Conservation (phyloP, 345 rosid genomes). For the Angophora floribunda region DNA sequence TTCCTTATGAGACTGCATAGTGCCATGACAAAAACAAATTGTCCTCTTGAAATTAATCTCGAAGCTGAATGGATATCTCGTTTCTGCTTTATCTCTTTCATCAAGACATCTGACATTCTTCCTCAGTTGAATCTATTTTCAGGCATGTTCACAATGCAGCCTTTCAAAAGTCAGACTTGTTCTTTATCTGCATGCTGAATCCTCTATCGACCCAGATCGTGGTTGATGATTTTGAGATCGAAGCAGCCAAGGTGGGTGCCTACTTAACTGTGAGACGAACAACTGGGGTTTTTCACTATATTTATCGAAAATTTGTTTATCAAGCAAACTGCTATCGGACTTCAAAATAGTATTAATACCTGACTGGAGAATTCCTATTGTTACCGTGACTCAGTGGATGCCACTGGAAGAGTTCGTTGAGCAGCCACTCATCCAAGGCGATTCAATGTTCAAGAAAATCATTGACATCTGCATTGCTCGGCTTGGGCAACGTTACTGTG, state of each 20-base stretch:
- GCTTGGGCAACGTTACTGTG: constrained; percentile 63
- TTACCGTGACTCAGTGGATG: constrained; percentile 62
- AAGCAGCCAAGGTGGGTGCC: constrained; percentile 69
- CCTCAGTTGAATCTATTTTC: not conserved
- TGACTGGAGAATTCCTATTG: not conserved
- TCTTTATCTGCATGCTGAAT: constrained; percentile 84
- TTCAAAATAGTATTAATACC: not conserved
- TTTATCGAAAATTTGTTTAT: not conserved
- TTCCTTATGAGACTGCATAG: not conserved
- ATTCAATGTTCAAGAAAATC: constrained; percentile 81
- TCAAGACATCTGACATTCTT: not conserved
- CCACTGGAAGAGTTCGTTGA: constrained; percentile 66
- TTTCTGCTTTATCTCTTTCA: not conserved
- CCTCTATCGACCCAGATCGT: constrained; percentile 52
- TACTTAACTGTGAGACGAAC: not conserved
- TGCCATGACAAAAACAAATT: not conserved
- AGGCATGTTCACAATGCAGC: constrained; percentile 91
- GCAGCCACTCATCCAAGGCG: constrained; percentile 76
- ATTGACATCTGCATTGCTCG: constrained; percentile 76
- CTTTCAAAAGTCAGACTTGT: constrained; percentile 85
- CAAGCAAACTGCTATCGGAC: not conserved
- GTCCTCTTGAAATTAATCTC: not conserved
- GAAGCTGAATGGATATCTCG: not conserved
- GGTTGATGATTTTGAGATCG: constrained; percentile 62
- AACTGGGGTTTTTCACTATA: not conserved